Base-by-base conservation (phyloP, 768 basidiomycete genomes). In the Boletus tomentosulus region DNA sequence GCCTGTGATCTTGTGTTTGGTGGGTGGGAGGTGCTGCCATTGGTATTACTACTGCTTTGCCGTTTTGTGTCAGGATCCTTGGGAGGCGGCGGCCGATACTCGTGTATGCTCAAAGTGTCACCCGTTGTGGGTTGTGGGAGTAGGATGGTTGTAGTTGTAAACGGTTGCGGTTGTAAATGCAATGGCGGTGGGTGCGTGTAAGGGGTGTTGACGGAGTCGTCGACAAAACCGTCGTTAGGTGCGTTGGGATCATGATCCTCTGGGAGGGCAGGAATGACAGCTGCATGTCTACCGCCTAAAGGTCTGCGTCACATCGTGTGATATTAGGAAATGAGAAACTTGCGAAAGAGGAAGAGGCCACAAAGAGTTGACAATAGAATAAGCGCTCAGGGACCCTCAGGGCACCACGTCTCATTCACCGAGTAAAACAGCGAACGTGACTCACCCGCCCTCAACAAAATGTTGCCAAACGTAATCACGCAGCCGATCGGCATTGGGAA, bases 401-500 rank as follows among this genome's bases (percentile, higher is more conserved):
- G 3, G 44, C 53, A 48, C 48, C 45, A 55, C 37, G 47, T 51
- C 57, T 57, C 58, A 48, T 50, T 56, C 46, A 45, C 48, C 35
- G 46, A 50, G 25, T 24, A 48, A 53, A 53, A 61, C 38, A 58
- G 28, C 24, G 49, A 53, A 55, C 42, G 10, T 48, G 55, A 81
- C 87, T 78, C 71, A 88, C 85, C 89, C 89, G 74, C 90, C 90
- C 70, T 93, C 90, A 9, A 83, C 77, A 66, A 90, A 92, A 56
- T 83, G 80, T 66, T 92, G 89, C 89, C 89, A 90, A 28, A 91
- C 88, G 65, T 93, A 93, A 71, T 89, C 85, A 60, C 81, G 77
- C 53, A 92, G 67, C 43, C 80, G 74, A 67, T 86, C 81, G 13
- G 91, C 85, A 53, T 82, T 81, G 6, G 85, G 83, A 15, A 93